phyloP scores from a whole-genome alignment of 2,329 filamentous ascomycete genomes.

The Botrytis porri region DNA sequence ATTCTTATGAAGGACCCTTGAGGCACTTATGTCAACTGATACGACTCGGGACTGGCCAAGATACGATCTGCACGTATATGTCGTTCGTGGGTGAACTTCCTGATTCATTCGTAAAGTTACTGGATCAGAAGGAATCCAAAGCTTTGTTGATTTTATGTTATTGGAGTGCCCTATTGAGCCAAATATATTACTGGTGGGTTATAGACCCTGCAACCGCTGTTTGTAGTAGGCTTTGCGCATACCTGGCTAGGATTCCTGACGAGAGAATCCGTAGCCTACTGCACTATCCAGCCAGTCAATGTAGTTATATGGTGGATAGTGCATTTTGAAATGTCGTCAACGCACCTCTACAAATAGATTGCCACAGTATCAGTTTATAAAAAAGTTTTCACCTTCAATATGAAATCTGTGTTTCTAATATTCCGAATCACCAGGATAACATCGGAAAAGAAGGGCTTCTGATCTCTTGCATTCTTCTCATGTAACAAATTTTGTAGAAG shows the following conservation, averaged over 20 bases:
- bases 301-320: not conserved
- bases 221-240: conserved; percentile 14
- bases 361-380: not conserved
- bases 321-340: not conserved
- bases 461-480: not conserved
- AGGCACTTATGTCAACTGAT: conserved; percentile 1
- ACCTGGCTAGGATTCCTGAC: not conserved
- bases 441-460: not conserved
- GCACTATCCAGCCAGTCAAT: not conserved
- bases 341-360: not conserved
- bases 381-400: not conserved
- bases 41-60: not conserved
- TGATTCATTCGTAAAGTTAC: not conserved
- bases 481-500: not conserved
- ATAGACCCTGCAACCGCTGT: conserved; percentile 1
- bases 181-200: conserved; percentile 19
- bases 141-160: conserved; percentile 19
- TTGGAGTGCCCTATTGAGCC: conserved; percentile 17
- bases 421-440: not conserved
- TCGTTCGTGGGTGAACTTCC: conserved; percentile 16
- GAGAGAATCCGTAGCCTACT: not conserved
- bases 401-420: not conserved
- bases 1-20: not conserved
- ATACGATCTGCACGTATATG: conserved; percentile 13
- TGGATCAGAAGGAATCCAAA: conserved; percentile 8